Evolutionary conservation across 2,329 filamentous ascomycete species (phyloP), one percentile per base, ranked within the genome.

Genomic region (Epichloe hybrida): DNA sequence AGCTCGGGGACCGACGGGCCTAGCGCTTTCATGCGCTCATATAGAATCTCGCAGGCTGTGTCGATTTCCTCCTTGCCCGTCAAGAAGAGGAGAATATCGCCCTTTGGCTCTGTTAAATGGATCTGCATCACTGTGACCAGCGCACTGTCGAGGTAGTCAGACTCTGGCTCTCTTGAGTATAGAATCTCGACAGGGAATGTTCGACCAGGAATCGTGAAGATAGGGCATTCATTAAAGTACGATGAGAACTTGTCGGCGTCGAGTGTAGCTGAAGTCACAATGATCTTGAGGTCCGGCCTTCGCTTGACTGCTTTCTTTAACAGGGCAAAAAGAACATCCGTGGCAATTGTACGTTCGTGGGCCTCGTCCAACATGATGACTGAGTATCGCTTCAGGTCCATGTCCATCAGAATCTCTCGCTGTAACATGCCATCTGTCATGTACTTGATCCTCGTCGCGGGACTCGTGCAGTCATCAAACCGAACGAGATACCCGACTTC

Each of bases 361-460:
- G 93, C 93, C 64, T 98, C 93, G 65, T 98, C 93, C 59, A 98
- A 77, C 84, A 98, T 98, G 62, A 98, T 96, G 54, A 93, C 88
- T 1, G 89, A 95, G 64, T 98, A 98, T 57, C 86, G 81, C 62
- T 79, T 86, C 57, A 98, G 71, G 59, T 95, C 86, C 0, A 90
- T 86, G 64, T 98, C 93, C 58, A 96, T 77, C 48, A 98, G 76
- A 64, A 96, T 89, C 70, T 98, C 93, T 72, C 93, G 80, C 69
- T 96, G 83, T 64, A 98, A 79, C 87, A 97, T 97, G 67, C 93
- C 93, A 61, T 98, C 93, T 15, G 93, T 98, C 91, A 98, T 96
- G 71, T 98, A 98, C 72, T 98, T 98, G 72, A 98, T 95, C 62
- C 84, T 88, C 1, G 93, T 98, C 17, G 83, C 77, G 2, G 88